Base-by-base conservation (phyloP, 495 filamentous ascomycete species). In the Penicillium fimorum region DNA sequence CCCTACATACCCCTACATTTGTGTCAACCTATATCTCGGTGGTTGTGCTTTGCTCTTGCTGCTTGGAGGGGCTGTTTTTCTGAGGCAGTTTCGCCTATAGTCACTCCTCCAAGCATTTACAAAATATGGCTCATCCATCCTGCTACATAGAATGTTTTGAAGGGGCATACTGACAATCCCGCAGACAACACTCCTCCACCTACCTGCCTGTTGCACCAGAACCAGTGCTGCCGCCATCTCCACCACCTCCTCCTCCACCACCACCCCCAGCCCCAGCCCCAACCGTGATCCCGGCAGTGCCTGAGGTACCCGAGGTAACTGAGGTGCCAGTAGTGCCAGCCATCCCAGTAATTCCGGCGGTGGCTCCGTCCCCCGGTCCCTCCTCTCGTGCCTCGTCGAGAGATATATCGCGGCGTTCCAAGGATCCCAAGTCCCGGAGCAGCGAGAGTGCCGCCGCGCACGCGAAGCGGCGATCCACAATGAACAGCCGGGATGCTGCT, bases 401-500 rank as follows among this genome's bases (percentile, higher is more conserved):
- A 58, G 76, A 81, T 56, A 75, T 68, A 47, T 69, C 76, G 20
- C 76, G 76, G 59, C 76, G 74, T 53, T 67, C 70, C 35, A 79
- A 72, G 58, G 79, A 82, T 49, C 70, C 73, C 47, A 78, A 76
- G 52, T 74, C 75, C 47, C 73, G 77, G 22, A 67, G 70, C 20
- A 79, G 75, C 59, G 78, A 79, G 18, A 61, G 71, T 35, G 74
- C 70, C 32, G 74, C 70, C 47, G 77, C 50, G 15, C 37, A 75
- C 49, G 70, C 76, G 29, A 97, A 97, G 66, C 85, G 94, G 51
- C 85, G 94, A 15, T 96, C 93, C 27, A 99, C 94, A 9, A 96
- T 97, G 91, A 96, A 97, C 65, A 97, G 95, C 69, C 84, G 93
- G 50, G 91, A 92, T 67, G 92, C 94, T 47, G 92, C 90, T 6